Evolutionary conservation across 805 yeast genomes (phyloP), one percentile per base, ranked within the genome.

Genomic region (Teunomyces kruisii): DNA sequence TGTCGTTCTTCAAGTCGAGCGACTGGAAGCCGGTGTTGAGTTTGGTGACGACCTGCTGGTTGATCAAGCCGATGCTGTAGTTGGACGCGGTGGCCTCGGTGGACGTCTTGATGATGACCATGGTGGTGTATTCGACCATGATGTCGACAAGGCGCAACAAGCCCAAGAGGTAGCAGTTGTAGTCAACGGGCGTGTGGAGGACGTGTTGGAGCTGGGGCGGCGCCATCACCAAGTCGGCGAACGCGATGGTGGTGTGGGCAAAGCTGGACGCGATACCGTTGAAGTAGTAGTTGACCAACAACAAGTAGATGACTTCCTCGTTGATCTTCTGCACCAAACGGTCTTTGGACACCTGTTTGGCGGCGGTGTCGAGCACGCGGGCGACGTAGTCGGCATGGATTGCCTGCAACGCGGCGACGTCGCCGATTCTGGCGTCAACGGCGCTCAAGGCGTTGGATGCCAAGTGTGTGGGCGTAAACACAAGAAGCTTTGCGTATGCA

Each of bases 1-100:
- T 48, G 35, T 63, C 68, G 39, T 63, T 63, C 43, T 60, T 62
- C 47, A 63, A 57, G 48, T 63, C 67, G 39, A 63, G 50, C 39
- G 52, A 45, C 48, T 62, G 62, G 44, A 58, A 63, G 2, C 65
- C 68, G 6, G 37, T 49, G 43, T 59, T 65, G 39, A 60, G 54
- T 32, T 50, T 56, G 7, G 58, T 42, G 5, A 59, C 49, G n/a
- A 59, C 31, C 42, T 54, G 51, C 42, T 52, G 54, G 49, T 63
- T 63, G 26, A 61, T 36, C 27, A 54, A 33, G 30, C 56, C 47
- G 15, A 62, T 33, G 9, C 54, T 47, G 45, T 53, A 60, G 15
- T 58, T 54, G 22, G 22, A 4, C 12, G 39, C 40, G 6, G 44
- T 16, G 9, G 30, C 29, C 5, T 27, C 43, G 8, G 45, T 22